A percentile compares a stretch with the other conserved stretches of the same genome.
phyloP scores from a whole-genome alignment of 2,329 filamentous ascomycete genomes.

The Trichoderma aggressivum region DNA sequence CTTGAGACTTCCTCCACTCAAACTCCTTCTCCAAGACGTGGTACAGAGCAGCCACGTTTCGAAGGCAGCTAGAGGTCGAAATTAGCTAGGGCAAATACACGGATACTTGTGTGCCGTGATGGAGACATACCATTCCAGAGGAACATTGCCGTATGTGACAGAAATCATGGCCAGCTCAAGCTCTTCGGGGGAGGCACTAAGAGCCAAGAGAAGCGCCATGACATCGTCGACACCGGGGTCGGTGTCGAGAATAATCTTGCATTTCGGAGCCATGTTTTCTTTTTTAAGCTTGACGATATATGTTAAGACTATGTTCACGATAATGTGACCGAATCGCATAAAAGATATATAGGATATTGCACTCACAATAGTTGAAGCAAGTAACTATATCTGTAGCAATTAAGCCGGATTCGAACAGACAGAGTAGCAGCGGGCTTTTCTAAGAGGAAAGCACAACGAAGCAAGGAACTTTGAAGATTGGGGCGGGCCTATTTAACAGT shows the following conservation, averaged over 20 bases:
- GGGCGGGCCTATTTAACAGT: background rate
- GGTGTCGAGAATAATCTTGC: constrained; percentile 90
- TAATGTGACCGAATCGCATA: background rate
- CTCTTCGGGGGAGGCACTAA: constrained; percentile 78
- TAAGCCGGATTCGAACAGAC: background rate
- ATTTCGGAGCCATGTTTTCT: constrained; percentile 29
- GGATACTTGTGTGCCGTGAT: background rate
- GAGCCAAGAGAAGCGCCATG: constrained; percentile 79
- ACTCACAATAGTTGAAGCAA: background rate
- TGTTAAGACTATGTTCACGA: background rate
- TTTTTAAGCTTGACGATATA: background rate
- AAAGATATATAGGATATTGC: background rate
- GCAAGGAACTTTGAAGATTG: background rate
- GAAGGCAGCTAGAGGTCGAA: constrained; percentile 61
- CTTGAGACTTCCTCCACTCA: constrained; percentile 71
- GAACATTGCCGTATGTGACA: constrained; percentile 90
- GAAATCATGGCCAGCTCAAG: constrained; percentile 83
- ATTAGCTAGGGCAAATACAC: background rate
- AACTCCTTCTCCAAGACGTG: constrained; percentile 88
- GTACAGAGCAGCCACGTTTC: constrained; percentile 87
- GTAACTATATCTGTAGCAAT: background rate
- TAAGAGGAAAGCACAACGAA: background rate
- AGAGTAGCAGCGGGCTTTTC: background rate
- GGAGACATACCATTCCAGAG: constrained; percentile 66
- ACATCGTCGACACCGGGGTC: constrained; percentile 79